phyloP scores from a whole-genome alignment of 805 yeast species.

The Spathaspora passalidarum region DNA sequence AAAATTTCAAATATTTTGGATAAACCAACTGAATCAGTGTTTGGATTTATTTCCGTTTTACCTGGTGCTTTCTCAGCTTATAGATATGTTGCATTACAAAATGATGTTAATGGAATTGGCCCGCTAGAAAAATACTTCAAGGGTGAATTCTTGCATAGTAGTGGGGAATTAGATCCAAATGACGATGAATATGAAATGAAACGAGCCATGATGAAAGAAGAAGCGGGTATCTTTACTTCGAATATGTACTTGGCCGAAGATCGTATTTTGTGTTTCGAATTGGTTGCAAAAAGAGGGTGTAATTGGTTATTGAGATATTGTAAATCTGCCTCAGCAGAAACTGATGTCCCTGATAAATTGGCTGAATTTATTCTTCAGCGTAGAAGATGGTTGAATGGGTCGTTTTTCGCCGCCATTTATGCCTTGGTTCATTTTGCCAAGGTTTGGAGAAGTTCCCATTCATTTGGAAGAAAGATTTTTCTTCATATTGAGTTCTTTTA shows the following conservation, averaged over 20 bases:
- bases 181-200: conserved; percentile 46
- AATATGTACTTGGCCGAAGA: conserved; percentile 73
- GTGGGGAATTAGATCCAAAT: conserved; percentile 58
- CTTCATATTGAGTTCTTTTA: conserved; percentile 56
- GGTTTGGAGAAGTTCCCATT: conserved; percentile 54
- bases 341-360: conserved; percentile 63
- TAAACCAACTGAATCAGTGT: conserved; percentile 62
- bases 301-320: conserved; percentile 64
- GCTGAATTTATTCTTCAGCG: conserved; percentile 64
- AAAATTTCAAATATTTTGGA: conserved; percentile 66
- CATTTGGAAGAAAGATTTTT: conserved; percentile 45
- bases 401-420: conserved; percentile 63
- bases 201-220: conserved; percentile 33
- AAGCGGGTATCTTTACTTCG: conserved; percentile 57
- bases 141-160: conserved; percentile 57
- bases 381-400: conserved; percentile 68
- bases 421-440: conserved; percentile 54
- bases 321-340: conserved; percentile 61
- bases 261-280: conserved; percentile 63
- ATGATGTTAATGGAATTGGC: conserved; percentile 49
- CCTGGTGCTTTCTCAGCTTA: conserved; percentile 73
- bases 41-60: conserved; percentile 62
- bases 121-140: conserved; percentile 67
- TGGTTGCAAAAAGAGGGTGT: conserved; percentile 54
- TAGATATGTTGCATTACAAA: conserved; percentile 55